Base-by-base conservation (phyloP, 1,139 yeast species). In the Debaryomyces sp. region DNA sequence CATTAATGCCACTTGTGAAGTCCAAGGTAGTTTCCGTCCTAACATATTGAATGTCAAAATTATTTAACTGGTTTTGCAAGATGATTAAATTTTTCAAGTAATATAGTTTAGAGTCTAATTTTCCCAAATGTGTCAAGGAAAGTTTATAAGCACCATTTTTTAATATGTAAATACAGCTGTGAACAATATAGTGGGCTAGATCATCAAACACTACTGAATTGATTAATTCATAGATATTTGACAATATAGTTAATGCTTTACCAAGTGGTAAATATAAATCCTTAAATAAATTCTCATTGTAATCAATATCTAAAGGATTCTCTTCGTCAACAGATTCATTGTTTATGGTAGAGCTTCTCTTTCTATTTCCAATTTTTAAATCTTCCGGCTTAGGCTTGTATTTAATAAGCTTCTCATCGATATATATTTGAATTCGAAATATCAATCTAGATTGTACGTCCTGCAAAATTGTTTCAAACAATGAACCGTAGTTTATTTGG, bases 121-220 rank as follows among this genome's bases (percentile, higher is more conserved):
- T 64, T 54, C 78, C 63, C 73, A 59, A 74, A 65, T 67, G 73
- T 22, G 45, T 77, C 58, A 47, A 68, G 45, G 66, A 71, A 54
- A 51, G 77, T 68, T 52, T 70, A 55, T 78, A 81, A 6, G 88
- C 89, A 33, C 70, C 58, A 61, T 73, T 63, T 71, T 79, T 63
- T 78, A 75, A 27, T 83, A 87, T 45, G 37, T 70, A 64, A 35
- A 92, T 78, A 57, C 96, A 87, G 43, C 87, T 81, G 61, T 89
- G 96, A 5, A 92, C 89, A 49, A 90, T 84, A 48, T 87, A 83
- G 63, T 91, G 96, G 0, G 97, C 96, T 53, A 92, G 68, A 61
- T 90, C 96, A 61, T 91, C 96, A 68, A 92, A 92, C 1, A 91
- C 89, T 8, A 81, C 73, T 1, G 87, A 82, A 54, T 86, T 85